phyloP scores from a whole-genome alignment of 2,329 filamentous ascomycete genomes.

The Tolypocladium paradoxum region DNA sequence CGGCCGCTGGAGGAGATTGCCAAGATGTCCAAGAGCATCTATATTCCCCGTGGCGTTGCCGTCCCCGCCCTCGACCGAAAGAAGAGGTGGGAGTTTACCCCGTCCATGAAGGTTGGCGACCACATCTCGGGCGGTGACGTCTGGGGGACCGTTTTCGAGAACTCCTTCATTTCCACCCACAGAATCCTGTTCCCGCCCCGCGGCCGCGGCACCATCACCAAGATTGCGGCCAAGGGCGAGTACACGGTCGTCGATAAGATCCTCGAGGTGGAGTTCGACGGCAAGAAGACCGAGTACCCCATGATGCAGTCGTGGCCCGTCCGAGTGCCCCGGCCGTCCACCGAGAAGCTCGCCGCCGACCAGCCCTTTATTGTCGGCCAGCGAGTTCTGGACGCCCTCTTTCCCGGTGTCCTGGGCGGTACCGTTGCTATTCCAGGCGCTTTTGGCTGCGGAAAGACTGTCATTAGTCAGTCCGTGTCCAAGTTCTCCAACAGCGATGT shows the following conservation, averaged over 20 bases:
- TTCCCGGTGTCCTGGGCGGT: constrained; percentile 92
- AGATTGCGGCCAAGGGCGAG: constrained; percentile 77
- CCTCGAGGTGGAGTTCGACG: constrained; percentile 92
- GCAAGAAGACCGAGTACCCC: constrained; percentile 82
- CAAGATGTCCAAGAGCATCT: constrained; percentile 72
- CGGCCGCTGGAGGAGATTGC: constrained; percentile 82
- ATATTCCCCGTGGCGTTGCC: constrained; percentile 90
- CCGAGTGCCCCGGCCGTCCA: constrained; percentile 84
- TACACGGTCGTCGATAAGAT: constrained; percentile 94
- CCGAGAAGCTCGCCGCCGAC: constrained; percentile 82
- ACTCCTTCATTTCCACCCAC: constrained; percentile 88
- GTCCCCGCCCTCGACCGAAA: constrained; percentile 78
- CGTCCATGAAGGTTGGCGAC: constrained; percentile 85
- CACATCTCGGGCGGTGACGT: constrained; percentile 95
- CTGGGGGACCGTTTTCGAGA: constrained; percentile 91
- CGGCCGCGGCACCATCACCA: constrained; percentile 83
- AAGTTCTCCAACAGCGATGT: constrained; percentile 99
- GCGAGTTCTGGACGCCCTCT: constrained; percentile 89
- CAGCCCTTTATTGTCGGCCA: constrained; percentile 94
- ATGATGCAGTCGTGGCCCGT: constrained; percentile 99
- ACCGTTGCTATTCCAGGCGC: constrained; percentile 97
- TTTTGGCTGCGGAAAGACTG: constrained; percentile 98
- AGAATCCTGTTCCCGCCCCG: constrained; percentile 86
- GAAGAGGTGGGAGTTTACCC: constrained; percentile 96
- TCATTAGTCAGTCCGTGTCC: constrained; percentile 96